Conservation (phyloP, 768 basidiomycete genomes). For the Rhodotorula graminis region DNA sequence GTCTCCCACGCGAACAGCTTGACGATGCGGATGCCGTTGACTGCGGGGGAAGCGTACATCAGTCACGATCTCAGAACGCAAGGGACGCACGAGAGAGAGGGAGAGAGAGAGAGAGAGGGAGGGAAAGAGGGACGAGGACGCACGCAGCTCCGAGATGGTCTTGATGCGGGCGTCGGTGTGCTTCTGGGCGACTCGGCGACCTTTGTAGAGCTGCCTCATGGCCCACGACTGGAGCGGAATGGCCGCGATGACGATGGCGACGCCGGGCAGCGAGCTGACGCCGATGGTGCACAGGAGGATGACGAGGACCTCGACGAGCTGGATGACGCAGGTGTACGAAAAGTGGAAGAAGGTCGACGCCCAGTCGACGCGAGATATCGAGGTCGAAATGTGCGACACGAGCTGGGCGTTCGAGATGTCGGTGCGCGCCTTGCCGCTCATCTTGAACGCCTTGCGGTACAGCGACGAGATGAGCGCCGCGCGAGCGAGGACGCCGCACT, state of each 20-base stretch:
- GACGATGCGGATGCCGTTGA: conserved; percentile 70
- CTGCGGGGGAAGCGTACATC: conserved; percentile 11
- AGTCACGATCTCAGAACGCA: too few relatives aligned
- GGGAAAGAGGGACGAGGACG: conserved; percentile 50
- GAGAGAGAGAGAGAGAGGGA: too few relatives aligned
- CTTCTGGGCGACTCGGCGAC: conserved; percentile 68
- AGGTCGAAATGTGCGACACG: conserved; percentile 87
- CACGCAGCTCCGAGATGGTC: conserved; percentile 69
- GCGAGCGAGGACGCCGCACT: conserved; percentile 66
- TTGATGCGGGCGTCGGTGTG: conserved; percentile 88
- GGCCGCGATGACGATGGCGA: conserved; percentile 59
- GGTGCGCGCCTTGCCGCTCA: conserved; percentile 72
- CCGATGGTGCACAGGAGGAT: conserved; percentile 71
- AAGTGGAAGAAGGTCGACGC: conserved; percentile 55
- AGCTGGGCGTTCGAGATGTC: conserved; percentile 79
- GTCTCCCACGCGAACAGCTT: conserved; percentile 50
- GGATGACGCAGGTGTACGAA: conserved; percentile 55
- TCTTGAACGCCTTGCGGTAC: conserved; percentile 63
- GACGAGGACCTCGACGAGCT: conserved; percentile 68
- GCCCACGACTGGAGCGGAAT: conserved; percentile 63
- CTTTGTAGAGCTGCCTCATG: conserved; percentile 66
- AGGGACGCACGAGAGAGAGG: too few relatives aligned
- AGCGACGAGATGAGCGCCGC: conserved; percentile 79
- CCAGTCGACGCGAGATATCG: conserved; percentile 88
- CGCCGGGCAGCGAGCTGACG: conserved; percentile 55